These are phyloP conservation scores for Gossypium mustelinum DNA, from an alignment of 345 rosid genomes.

Conservation along the genomic window DNA sequence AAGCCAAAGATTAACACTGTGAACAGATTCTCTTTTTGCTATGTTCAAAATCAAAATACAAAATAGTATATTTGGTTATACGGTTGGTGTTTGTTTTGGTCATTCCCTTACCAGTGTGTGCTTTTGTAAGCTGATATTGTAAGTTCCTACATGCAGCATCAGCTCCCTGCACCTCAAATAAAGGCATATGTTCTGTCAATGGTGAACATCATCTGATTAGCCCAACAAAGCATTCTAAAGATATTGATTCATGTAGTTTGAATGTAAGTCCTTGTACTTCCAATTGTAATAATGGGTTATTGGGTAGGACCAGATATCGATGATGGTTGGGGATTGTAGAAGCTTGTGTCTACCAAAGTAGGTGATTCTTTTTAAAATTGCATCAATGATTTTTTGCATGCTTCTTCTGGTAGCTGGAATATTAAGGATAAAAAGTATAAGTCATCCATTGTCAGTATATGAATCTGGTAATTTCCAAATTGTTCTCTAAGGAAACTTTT, in stretches of 20 bases:
- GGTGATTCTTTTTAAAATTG: conserved; percentile 24
- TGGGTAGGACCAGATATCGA: conserved; percentile 73
- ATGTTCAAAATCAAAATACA: background rate
- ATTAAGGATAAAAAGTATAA: conserved; percentile 8
- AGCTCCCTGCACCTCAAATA: conserved; percentile 15
- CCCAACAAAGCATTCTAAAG: conserved; percentile 24
- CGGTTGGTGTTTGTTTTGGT: background rate
- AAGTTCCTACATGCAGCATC: conserved; percentile 28
- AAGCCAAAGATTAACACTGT: background rate
- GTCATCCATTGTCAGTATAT: background rate
- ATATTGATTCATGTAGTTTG: conserved; percentile 27
- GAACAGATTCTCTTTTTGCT: background rate
- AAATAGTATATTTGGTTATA: background rate
- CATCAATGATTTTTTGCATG: conserved; percentile 9
- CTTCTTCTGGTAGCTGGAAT: conserved; percentile 7
- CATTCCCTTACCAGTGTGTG: background rate
- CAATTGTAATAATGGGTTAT: conserved; percentile 39
- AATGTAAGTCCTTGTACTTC: conserved; percentile 34
- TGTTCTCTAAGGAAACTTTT: background rate
- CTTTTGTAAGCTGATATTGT: background rate
- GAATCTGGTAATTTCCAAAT: background rate
- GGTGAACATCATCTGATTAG: conserved; percentile 15
- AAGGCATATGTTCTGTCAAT: conserved; percentile 21
- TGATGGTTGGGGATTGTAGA: conserved; percentile 75
- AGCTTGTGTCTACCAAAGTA: conserved; percentile 32